Evolutionary conservation across 1,284 basidiomycete genomes (phyloP), one percentile per base, ranked within the genome.

Genomic region (Cryptococcus jaspeensis): DNA sequence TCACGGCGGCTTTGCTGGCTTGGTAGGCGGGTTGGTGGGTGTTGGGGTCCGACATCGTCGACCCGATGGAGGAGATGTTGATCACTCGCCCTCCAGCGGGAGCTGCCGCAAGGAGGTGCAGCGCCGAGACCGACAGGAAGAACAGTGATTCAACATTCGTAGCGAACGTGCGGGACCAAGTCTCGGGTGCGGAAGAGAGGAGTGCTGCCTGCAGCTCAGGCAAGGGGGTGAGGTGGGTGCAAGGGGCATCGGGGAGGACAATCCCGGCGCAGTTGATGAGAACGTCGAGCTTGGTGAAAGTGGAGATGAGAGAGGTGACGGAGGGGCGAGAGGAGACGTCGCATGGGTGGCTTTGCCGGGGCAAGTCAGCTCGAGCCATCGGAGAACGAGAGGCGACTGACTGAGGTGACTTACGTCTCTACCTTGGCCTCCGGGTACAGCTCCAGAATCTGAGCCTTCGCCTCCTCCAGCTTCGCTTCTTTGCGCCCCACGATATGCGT

Each of bases 1-100:
- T 77, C 25, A 72, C 59, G 2, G 76, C 76, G 1, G 74, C 68
- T 58, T 78, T 78, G 12, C 73, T 74, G 4, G 66, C 61, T 40
- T 73, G 72, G 60, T 75, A 75, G 6, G 65, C 67, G 11, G 65
- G 65, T 44, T 67, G 65, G 52, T 52, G 50, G n/a, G 54, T 52
- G 20, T 47, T 52, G 5, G 65, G 65, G 48, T 67, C 65, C n/a
- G 61, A 57, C 63, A 65, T 67, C 37, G 46, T 59, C 13, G 61
- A 59, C 13, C 63, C 65, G 32, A 67, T 67, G 2, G 59, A 61
- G 1, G 63, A 61, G 37, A 67, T 61, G 55, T 67, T 67, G 50
- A 67, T 67, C 44, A 67, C 60, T 7, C 65, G 35, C n/a, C 65
- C 65, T 13, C 56, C 58, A 16, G 15, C 0, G 1, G 56, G 48